Evolutionary conservation across 2,329 filamentous ascomycete species (phyloP), one percentile per base, ranked within the genome.

Genomic region (Didymella glomerata): DNA sequence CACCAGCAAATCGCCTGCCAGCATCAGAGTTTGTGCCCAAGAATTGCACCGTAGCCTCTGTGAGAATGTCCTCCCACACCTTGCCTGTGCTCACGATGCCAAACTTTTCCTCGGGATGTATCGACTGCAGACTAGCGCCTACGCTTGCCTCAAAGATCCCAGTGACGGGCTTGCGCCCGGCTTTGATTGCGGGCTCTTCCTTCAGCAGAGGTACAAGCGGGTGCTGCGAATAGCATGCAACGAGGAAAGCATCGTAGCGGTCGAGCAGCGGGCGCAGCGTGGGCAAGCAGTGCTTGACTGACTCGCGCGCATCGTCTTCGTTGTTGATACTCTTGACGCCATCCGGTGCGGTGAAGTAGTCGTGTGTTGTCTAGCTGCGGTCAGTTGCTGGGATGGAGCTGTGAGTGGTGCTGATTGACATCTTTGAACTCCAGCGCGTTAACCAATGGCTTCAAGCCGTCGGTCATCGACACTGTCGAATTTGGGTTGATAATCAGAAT

Each of bases 101-200:
- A 82, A 95, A 97, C 46, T 79, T 81, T 64, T 86, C 76, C 3
- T 66, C 74, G 49, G 78, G 78, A 54, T 81, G 79, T 34, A 85
- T 77, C 51, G 83, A 63, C 48, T 88, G 85, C 10, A 93, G 72
- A 2, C 87, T 85, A 0, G 87, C 81, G 2, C 88, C 80, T 14
- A 97, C 82, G 69, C 89, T 92, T 0, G 92, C 90, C 77, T 97
- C 93, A 70, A 97, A 95, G 55, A 98, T 97, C 6, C 94, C 93
- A 0, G 86, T 88, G 5, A 92, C 88, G 32, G 86, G 84, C 76
- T 79, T 85, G 58, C 74, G 75, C 10, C 63, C 65, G 14, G 66
- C 58, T 6, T 75, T 77, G 51, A 75, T 68, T 1, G 72, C 63
- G 13, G 80, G 76, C 14, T 79, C 69, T n/a, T 78, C 64, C 59